phyloP scores from a whole-genome alignment of 768 basidiomycete genomes.

The Trametes meyenii region DNA sequence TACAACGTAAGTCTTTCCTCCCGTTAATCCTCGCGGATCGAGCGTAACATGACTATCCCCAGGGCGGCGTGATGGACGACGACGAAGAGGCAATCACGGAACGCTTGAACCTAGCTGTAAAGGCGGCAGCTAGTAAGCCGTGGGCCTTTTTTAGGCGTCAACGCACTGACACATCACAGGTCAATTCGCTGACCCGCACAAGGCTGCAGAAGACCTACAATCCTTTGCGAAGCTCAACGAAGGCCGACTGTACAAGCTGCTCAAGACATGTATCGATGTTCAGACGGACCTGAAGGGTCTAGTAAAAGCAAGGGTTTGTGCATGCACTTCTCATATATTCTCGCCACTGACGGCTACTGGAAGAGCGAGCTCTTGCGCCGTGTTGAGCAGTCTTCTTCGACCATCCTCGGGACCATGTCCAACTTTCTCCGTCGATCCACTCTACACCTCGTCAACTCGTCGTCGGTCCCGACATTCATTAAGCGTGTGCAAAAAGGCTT shows the following conservation, averaged over 20 bases:
- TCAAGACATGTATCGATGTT: conserved; percentile 80
- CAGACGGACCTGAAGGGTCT: conserved; percentile 82
- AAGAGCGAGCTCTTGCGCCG: conserved; percentile 81
- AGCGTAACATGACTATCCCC: conserved; percentile 6
- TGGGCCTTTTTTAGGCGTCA: conserved; percentile 25
- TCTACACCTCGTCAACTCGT: conserved; percentile 79
- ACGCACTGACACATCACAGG: conserved; percentile 40
- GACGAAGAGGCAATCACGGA: conserved; percentile 66
- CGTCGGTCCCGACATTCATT: conserved; percentile 81
- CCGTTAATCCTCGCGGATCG: neutral
- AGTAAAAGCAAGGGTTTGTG: conserved; percentile 72
- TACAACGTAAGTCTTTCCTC: conserved; percentile 70
- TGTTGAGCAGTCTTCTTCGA: conserved; percentile 67
- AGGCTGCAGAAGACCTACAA: conserved; percentile 76
- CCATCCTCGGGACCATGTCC: conserved; percentile 67
- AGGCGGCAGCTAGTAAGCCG: conserved; percentile 63
- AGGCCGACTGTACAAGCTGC: conserved; percentile 78
- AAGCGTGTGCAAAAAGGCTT: conserved; percentile 59
- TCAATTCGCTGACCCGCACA: conserved; percentile 67
- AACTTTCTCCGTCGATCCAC: conserved; percentile 69
- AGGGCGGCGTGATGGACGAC: conserved; percentile 92
- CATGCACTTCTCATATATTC: neutral
- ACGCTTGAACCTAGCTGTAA: conserved; percentile 56
- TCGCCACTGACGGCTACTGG: neutral
- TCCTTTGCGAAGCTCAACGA: conserved; percentile 89